Base-by-base conservation (phyloP, 495 filamentous ascomycete species). In the Diplogelasinospora grovesii region DNA sequence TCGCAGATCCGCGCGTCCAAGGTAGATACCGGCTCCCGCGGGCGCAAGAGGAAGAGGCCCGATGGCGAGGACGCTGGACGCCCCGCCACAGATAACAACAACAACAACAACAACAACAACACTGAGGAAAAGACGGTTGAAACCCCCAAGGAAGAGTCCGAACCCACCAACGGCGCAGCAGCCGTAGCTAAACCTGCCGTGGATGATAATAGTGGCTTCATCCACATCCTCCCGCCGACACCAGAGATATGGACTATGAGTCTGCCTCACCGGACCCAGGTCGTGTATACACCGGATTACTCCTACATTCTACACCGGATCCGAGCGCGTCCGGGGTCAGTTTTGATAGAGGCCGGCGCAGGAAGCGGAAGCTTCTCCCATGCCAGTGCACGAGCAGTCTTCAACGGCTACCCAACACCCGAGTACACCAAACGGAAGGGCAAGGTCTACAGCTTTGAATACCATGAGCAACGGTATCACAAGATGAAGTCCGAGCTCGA, bases 231-330 rank as follows among this genome's bases (percentile, higher is more conserved):
- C 10, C 86, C 83, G 20, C 93, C 93, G 0, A 95, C 93, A 0
- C 86, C 92, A 10, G 92, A 98, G 60, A 69, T 83, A 11, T 98
- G 92, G 92, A 98, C 93, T 0, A 65, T 76, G 19, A 86, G 82
- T 25, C 73, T 98, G 25, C 92, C 89, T 2, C 92, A 98, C 59
- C 75, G 92, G 34, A 98, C 92, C 7, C 92, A 98, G 63, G 90
- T 98, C 34, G 92, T 98, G 47, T 98, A 98, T 56, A 95, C 87
- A 1, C 88, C 93, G 8, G 92, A 98, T 61, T 95, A 94, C 65
- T 94, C 89, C 63, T 98, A 92, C 56, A 82, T 98, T 25, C 74
- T 98, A 16, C 87, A 95, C 56, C 74, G 88, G 32, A 70, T 98
- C 34, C 78, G 86, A 10, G 90, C 81, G 2, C 66, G 85, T 16